These are phyloP conservation scores for Coriolopsis trogii DNA, from an alignment of 1,284 basidiomycete genomes.

Conservation along the genomic window DNA sequence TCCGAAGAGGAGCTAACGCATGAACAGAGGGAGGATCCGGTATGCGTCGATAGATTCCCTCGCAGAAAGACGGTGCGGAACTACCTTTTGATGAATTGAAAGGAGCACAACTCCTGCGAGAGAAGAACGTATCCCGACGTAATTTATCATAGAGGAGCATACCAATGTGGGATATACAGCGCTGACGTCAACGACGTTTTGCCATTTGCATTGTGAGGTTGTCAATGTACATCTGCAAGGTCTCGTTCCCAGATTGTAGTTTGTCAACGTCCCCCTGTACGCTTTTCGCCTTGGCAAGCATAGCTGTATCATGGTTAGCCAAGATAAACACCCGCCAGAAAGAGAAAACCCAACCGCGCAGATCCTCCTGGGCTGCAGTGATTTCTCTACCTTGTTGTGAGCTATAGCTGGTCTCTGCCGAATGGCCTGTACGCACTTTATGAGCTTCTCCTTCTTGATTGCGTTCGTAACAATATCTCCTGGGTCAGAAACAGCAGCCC, in stretches of 20 bases:
- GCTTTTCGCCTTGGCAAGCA: conserved; percentile 65
- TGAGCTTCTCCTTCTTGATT: conserved; percentile 66
- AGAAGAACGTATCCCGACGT: too few relatives aligned
- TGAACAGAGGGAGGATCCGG: conserved; percentile 44
- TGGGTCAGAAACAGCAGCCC: conserved; percentile 43
- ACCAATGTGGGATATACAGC: background rate
- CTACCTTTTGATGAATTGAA: conserved; percentile 42
- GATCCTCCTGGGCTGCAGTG: conserved; percentile 68
- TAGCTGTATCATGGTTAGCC: conserved; percentile 58
- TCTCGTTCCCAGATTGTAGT: conserved; percentile 76
- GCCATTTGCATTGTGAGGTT: conserved; percentile 86
- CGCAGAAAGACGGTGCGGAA: conserved; percentile 44
- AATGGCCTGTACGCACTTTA: conserved; percentile 47
- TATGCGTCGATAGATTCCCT: conserved; percentile 41
- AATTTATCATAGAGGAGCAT: background rate
- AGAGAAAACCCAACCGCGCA: conserved; percentile 56
- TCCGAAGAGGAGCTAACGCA: background rate
- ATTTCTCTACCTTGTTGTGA: conserved; percentile 59
- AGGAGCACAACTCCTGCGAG: background rate
- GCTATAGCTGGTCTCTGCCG: background rate
- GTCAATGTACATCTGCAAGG: conserved; percentile 86
- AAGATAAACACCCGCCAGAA: background rate
- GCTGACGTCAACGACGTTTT: conserved; percentile 59
- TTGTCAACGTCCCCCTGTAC: conserved; percentile 80
- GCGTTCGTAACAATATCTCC: conserved; percentile 74